Base-by-base conservation (phyloP, 495 filamentous ascomycete species). In the Talaromyces adpressus region DNA sequence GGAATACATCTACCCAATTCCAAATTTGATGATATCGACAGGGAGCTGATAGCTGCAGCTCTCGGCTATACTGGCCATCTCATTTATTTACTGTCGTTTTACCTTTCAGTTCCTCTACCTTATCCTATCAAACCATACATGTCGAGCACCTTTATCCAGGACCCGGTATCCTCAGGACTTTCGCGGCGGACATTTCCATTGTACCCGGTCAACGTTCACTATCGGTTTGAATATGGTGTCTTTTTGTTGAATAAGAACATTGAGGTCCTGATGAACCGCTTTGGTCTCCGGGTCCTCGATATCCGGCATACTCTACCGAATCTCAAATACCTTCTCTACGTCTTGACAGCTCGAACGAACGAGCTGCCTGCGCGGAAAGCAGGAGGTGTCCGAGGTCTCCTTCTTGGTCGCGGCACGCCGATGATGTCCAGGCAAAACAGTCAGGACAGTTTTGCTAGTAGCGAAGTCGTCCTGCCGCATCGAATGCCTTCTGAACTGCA, bases 221-320 rank as follows among this genome's bases (percentile, higher is more conserved):
- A 90, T 69, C 85, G 93, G 9, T 97, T 97, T 70, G 93, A 97
- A 65, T 98, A 98, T 76, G 94, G 81, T 5, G 92, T 97, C 65
- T 98, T 98, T 66, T 75, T 98, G 11, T 79, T 98, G 4, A 97
- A 98, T 74, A 93, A 97, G 69, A 81, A 97, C 68, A 91, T 98
- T 53, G 93, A 98, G 75, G 82, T 90, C 47, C 79, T 98, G 30
- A 89, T 92, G 65, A 84, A 81, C 62, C 79, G 83, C n/a, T 84
- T 89, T 62, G 90, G 88, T 0, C 71, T 97, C 2, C 84, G 86
- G 52, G 84, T 92, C 9, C 81, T 96, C 45, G 94, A 98, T 72
- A 89, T 96, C 14, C 81, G 94, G 0, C 90, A 96, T 63, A 98
- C 93, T 3, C 78, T 97, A 16, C 91, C 92, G 41, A 98, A 98